phyloP scores from a whole-genome alignment of 116 monocot genomes.

The Trichopus zeylanicus region DNA sequence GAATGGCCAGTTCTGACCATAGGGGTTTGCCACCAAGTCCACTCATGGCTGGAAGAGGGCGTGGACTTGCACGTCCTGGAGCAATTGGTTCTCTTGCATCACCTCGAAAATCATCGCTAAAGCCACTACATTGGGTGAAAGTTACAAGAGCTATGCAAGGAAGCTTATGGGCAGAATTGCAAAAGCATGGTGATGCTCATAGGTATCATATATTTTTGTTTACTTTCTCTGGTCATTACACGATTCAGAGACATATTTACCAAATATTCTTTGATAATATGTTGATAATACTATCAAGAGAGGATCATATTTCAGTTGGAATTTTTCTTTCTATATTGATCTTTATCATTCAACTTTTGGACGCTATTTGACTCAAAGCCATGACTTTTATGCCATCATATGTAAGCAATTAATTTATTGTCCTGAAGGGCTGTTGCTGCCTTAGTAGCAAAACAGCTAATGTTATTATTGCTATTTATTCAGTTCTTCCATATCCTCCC shows the following conservation, averaged over 20 bases:
- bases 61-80: conserved; percentile 31
- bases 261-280: no score
- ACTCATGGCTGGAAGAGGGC: conserved; percentile 25
- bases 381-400: no score
- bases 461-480: neutral
- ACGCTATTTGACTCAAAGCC: no score
- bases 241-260: no score
- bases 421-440: no score
- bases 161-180: conserved; percentile 14
- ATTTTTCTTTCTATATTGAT: no score
- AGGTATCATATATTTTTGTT: neutral
- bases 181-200: conserved; percentile 3
- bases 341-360: no score
- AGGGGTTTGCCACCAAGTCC: conserved; percentile 12
- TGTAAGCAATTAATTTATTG: no score
- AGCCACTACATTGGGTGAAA: conserved; percentile 14
- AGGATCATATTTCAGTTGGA: no score
- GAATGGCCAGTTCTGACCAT: conserved; percentile 3
- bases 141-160: conserved; percentile 11
- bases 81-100: conserved; percentile 8
- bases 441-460: neutral
- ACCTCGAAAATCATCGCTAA: conserved; percentile 1
- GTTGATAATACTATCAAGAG: no score
- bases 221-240: neutral
- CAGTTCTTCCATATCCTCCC: neutral